Base-by-base conservation (phyloP, 192 early-diverging fungal genomes). In the Anaeromyces robustus region DNA sequence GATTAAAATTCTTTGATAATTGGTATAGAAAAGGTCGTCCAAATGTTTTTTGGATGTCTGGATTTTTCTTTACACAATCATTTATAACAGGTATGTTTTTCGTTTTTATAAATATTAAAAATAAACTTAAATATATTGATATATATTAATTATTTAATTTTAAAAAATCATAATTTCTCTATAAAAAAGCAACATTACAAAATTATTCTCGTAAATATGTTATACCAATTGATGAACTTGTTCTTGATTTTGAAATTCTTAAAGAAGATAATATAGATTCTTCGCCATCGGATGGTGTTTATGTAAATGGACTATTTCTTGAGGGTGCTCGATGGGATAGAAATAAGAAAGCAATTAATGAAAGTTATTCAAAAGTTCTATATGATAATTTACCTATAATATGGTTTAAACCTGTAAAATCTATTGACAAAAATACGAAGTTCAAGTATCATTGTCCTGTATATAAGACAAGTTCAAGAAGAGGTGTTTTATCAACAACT, bases 11-110 rank as follows among this genome's bases (percentile, higher is more conserved):
- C 77, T 91, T 92, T 82, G 83, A 87, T 78, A 85, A 80, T 1
- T 92, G 90, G 90, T 87, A 77, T 80, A 90, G 91, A 14, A 80
- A 84, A 29, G 90, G 90, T 11, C 82, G 83, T 28, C 90, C 90
- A 17, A 83, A 79, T 29, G 86, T 91, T 0, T 92, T 91, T 80
- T 91, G 90, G 90, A 88, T 92, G 88, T 85, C 85, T 78, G 90
- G 90, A 2, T 92, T 92, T 83, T 92, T 91, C 80, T 92, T 92
- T 81, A 92, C 90, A 26, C 90, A 90, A 82, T 92, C 90, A 11
- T 92, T 92, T 79, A 91, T 92, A 77, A 92, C 89, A 2, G 89
- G 89, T 90, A 86, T 86, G n/a, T n/a, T n/a, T n/a, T n/a, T n/a
- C n/a, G n/a, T n/a, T n/a, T 77, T 29, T 77, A 78, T 78, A 17